Conservation (phyloP, 169 alveolate species). For the Plasmodium cynomolgi region DNA sequence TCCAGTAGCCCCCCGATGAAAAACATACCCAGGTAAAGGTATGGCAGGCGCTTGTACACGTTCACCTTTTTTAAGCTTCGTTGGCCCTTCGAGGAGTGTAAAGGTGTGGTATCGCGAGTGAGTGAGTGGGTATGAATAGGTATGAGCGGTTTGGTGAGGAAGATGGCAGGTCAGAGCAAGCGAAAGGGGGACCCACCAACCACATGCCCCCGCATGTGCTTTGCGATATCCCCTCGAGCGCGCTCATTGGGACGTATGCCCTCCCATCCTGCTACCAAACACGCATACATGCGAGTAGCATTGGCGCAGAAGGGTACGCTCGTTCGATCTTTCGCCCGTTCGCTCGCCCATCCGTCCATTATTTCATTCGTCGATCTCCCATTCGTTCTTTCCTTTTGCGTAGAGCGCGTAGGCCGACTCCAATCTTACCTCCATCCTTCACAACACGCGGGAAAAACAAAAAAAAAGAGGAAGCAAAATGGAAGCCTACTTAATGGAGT, state of each 20-base stretch:
- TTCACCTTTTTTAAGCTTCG: constrained; percentile 68
- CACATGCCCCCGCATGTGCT: neutral
- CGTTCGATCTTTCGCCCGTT: neutral
- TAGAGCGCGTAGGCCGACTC: neutral
- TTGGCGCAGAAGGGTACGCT: neutral
- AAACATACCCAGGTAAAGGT: constrained; percentile 68
- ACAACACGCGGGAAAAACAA: neutral
- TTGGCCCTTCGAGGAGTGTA: constrained; percentile 52
- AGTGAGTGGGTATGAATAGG: neutral
- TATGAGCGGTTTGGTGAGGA: neutral
- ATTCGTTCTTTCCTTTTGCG: neutral
- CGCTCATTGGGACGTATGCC: neutral
- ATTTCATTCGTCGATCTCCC: neutral
- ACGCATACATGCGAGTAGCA: neutral
- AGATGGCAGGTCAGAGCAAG: neutral
- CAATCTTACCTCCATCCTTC: constrained; percentile 58
- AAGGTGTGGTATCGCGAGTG: neutral
- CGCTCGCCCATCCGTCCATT: neutral
- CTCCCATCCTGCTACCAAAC: neutral
- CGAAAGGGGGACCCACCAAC: neutral
- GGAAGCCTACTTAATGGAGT: constrained; percentile 70
- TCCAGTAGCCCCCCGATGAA: constrained; percentile 75
- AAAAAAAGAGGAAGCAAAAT: constrained; percentile 25
- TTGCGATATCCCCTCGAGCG: neutral
- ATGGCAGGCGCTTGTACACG: constrained; percentile 72